phyloP scores from a whole-genome alignment of 1,139 yeast species.

The Lodderomyces orthopsilosis region DNA sequence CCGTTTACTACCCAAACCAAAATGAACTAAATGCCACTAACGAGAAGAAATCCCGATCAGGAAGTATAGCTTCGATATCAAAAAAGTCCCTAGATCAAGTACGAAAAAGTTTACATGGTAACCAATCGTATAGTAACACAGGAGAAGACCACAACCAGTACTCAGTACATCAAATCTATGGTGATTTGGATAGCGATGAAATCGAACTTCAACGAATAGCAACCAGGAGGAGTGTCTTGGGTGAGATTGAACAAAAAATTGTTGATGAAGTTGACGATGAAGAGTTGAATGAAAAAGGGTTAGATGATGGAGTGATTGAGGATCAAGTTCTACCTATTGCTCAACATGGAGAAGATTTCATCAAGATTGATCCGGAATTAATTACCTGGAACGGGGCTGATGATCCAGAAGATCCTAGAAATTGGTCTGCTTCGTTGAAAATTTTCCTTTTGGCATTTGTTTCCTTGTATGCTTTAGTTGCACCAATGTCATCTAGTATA shows the following conservation, averaged over 20 bases:
- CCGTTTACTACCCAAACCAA: constrained; percentile 10
- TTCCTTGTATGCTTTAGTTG: constrained; percentile 41
- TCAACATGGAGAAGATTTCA: constrained; percentile 38
- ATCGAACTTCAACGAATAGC: constrained; percentile 35
- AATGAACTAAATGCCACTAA: constrained; percentile 11
- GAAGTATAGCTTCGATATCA: constrained; percentile 13
- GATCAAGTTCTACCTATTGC: constrained; percentile 28
- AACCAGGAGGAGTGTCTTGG: constrained; percentile 38
- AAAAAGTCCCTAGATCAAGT: constrained; percentile 16
- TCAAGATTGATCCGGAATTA: constrained; percentile 40
- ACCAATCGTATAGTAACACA: constrained; percentile 4
- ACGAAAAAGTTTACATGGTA: constrained; percentile 14
- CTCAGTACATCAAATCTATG: constrained; percentile 35
- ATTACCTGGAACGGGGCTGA: constrained; percentile 39
- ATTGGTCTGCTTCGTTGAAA: constrained; percentile 33
- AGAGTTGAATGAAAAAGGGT: constrained; percentile 6
- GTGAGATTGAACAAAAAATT: constrained; percentile 28
- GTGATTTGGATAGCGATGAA: constrained; percentile 29
- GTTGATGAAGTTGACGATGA: constrained; percentile 12
- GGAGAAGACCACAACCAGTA: constrained; percentile 14
- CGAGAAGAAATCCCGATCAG: constrained; percentile 2
- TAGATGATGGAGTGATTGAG: constrained; percentile 15
- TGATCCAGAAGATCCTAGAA: constrained; percentile 41
- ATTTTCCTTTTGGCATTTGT: constrained; percentile 32
- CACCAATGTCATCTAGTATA: constrained; percentile 48